Base-by-base conservation (phyloP, 176 grass and related monocot species). In the Melocanna baccifera region DNA sequence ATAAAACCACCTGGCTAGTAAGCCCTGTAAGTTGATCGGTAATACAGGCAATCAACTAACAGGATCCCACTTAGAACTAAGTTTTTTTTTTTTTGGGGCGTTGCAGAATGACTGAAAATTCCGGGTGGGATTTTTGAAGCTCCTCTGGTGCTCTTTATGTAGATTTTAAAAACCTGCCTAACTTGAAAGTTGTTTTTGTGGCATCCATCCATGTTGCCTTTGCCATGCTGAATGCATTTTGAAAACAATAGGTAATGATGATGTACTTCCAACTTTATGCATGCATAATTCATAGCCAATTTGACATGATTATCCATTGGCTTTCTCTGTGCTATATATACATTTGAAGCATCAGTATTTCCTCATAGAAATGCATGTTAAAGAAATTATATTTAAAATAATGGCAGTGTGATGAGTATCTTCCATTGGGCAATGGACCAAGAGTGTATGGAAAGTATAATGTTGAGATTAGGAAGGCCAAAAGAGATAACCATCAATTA, bases 341-440 rank as follows among this genome's bases (percentile, higher is more conserved):
- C 19, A 64, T 78, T 76, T 82, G 53, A 82, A 82, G 28, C 67
- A 37, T 14, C n/a, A 69, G 16, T 81, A 81, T 81, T 76, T 86
- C 11, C 12, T 82, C 29, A 62, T 5, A 61, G 61, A 71, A 4
- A 62, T 71, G 14, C 28, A 6, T 76, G 13, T 56, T 69, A 25
- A 82, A 51, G 4, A 69, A 69, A 61, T 59, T 86, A 40, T 68
- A 32, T 71, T 81, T 57, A 16, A 55, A 85, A 88, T 85, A 86
- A 75, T 93, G 80, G 48, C 87, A 98, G 96, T 98, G 96, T 89
- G 89, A 91, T 77, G 53, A 91, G 76, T 98, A 98, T 92, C 89
- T 98, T 76, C 91, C 89, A 26, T 76, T 87, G 20, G 34, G 12
- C 52, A 84, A 87, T 76, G 81, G 66, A 8, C 45, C n/a, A 66